Evolutionary conservation across 495 filamentous ascomycete genomes (phyloP), one percentile per base, ranked within the genome.

Genomic region (Usnea hakonensis): DNA sequence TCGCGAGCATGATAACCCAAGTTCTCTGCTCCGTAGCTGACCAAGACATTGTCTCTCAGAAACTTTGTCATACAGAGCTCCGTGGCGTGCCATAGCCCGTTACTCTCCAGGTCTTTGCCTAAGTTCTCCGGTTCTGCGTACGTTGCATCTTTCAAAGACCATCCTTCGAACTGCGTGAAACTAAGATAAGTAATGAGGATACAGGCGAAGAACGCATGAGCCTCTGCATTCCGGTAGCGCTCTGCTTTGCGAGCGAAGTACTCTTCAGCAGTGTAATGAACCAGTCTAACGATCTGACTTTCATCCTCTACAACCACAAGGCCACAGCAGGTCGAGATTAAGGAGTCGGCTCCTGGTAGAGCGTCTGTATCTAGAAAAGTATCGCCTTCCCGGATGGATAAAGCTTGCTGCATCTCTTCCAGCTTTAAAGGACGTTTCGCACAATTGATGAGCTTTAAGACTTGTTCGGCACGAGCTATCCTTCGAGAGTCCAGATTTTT

Each of bases 241-340:
- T 36, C 11, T n/a, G 5, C 5, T 6, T 55, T 55, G 16, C 64
- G 66, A 52, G 77, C 68, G 40, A 83, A 78, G 68, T 79, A 83
- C 57, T 81, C 75, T 57, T 82, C 74, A 0, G 77, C 71, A 6
- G 79, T 83, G 57, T 78, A 78, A 67, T 82, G 81, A 21, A 79
- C 74, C 21, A 83, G 67, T 21, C 77, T 76, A 55, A 82, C 70
- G 35, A 78, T 69, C 14, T 62, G 21, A 59, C 73, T 81, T 28
- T 74, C 67, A 53, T 74, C 19, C 53, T 83, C 76, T 10, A 81
- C 55, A 1, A 69, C 75, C 7, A 82, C 74, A 10, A 85, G 64
- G 5, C 81, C 79, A 43, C 70, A 74, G 68, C 79, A 83, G 65
- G 60, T 7, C 14, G 64, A 46, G 2, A 77, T 36, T 8, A 83